Percentiles rank a stretch among this genome's conserved stretches.
phyloP scores from a whole-genome alignment of 306 rosid species.

The Lathyrus aphaca region DNA sequence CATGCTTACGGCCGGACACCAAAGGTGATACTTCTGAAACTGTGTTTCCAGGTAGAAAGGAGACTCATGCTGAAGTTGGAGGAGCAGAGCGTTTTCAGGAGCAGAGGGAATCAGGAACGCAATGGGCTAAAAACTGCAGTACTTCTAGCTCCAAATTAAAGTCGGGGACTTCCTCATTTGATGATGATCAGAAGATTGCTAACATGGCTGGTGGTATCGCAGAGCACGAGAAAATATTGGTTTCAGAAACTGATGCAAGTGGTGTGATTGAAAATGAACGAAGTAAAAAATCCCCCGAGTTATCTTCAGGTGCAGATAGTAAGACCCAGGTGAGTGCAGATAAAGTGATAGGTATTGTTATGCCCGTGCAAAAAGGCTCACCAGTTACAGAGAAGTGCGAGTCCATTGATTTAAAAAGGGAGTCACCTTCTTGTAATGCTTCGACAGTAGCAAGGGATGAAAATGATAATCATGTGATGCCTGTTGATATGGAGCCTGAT shows the following conservation, averaged over 20 bases:
- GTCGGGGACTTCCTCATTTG: slow-evolving; percentile 38
- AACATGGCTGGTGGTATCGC: slow-evolving; percentile 42
- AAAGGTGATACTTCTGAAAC: slow-evolving; percentile 38
- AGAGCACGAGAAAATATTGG: slow-evolving; percentile 44
- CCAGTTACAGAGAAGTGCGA: slow-evolving; percentile 39
- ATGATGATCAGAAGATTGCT: slow-evolving; percentile 48
- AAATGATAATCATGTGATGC: slow-evolving; percentile 21
- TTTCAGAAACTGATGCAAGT: slow-evolving; percentile 47
- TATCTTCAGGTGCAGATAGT: slow-evolving; percentile 51
- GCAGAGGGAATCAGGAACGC: slow-evolving; percentile 43
- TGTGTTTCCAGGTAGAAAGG: slow-evolving; percentile 36
- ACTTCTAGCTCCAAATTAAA: slow-evolving; percentile 46
- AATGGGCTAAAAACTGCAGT: slow-evolving; percentile 33
- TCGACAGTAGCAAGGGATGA: slow-evolving; percentile 32
- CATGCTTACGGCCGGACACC: slow-evolving; percentile 39
- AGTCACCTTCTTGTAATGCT: slow-evolving; percentile 41
- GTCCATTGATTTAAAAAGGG: slow-evolving; percentile 31
- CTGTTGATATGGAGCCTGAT: slow-evolving; percentile 22
- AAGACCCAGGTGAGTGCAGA: slow-evolving; percentile 41
- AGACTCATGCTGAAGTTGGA: slow-evolving; percentile 48
- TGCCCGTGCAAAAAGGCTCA: slow-evolving; percentile 35
- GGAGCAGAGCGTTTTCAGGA: slow-evolving; percentile 47
- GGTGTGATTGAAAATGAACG: slow-evolving; percentile 52
- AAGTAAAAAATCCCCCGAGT: slow-evolving; percentile 52
- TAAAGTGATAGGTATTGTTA: slow-evolving; percentile 28